Evolutionary conservation across 169 alveolate species (phyloP).

Genomic region (Cryptosporidium viatorum): DNA sequence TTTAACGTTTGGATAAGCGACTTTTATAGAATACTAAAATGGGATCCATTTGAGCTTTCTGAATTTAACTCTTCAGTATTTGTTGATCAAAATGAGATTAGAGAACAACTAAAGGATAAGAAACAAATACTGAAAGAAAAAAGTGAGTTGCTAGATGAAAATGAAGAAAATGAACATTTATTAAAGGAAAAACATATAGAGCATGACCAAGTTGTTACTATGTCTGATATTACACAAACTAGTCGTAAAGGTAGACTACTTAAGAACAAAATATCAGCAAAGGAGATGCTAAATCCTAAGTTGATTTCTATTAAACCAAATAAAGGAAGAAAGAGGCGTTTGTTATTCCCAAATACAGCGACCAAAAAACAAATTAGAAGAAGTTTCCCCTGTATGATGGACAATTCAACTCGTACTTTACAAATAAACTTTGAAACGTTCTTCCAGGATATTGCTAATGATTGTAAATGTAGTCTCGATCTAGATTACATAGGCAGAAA

Average conservation of each 20-base stretch:
- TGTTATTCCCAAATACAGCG: neutral
- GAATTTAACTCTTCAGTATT: slow-evolving; percentile 22
- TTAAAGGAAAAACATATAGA: neutral
- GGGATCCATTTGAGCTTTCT: slow-evolving; percentile 15
- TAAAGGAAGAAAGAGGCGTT: slow-evolving; percentile 47
- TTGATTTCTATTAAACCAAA: slow-evolving; percentile 11
- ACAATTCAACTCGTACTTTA: neutral
- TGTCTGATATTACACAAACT: slow-evolving; percentile 20
- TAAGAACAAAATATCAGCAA: slow-evolving; percentile 42
- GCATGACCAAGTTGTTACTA: neutral
- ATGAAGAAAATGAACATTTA: neutral
- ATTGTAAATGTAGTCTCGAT: neutral
- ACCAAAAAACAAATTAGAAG: slow-evolving; percentile 31
- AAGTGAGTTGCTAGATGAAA: neutral
- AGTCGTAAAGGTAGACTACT: slow-evolving; percentile 41
- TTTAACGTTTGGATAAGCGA: slow-evolving; percentile 30
- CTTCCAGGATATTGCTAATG: neutral
- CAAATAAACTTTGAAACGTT: neutral
- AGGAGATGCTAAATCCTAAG: slow-evolving; percentile 62
- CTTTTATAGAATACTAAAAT: slow-evolving; percentile 29
- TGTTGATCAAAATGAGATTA: neutral
- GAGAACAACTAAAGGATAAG: neutral
- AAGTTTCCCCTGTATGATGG: neutral
- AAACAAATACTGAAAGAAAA: neutral
- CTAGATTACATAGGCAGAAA: slow-evolving; percentile 7